phyloP scores from a whole-genome alignment of 2,329 filamentous ascomycete genomes.

The Neurospora crassa region DNA sequence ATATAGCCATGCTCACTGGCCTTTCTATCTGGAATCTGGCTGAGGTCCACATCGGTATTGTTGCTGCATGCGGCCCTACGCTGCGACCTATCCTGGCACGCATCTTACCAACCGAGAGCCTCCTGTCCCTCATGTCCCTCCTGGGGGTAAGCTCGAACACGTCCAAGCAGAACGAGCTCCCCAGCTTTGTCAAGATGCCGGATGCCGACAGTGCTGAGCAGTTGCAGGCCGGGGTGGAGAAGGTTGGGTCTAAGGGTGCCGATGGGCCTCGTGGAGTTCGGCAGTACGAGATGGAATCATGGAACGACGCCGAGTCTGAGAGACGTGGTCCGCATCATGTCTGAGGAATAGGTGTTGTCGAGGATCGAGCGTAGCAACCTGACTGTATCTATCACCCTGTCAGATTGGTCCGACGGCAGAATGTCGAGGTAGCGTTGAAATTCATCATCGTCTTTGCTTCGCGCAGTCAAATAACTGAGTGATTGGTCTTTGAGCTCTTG shows the following conservation, averaged over 20 bases:
- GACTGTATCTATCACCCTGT: background rate
- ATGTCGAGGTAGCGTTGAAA: background rate
- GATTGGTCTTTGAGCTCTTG: background rate
- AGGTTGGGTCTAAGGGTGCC: background rate
- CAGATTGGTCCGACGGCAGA: background rate
- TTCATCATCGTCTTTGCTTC: background rate
- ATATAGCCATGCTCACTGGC: constrained; percentile 2
- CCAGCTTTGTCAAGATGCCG: constrained; percentile 5
- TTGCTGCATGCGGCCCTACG: constrained; percentile 8
- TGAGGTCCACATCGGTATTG: constrained; percentile 9
- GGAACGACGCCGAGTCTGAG: background rate
- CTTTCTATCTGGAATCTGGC: constrained; percentile 9
- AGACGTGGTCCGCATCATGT: background rate
- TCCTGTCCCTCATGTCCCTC: constrained; percentile 4
- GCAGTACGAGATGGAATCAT: background rate
- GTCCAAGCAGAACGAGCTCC: background rate
- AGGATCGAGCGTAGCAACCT: background rate
- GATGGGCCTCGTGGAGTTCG: background rate
- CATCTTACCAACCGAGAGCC: constrained; percentile 5
- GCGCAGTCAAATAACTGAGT: background rate
- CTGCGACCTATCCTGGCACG: constrained; percentile 6
- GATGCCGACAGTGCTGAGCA: background rate
- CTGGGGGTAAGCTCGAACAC: background rate
- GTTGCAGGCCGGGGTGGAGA: background rate
- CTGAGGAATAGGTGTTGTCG: background rate